A percentile compares a stretch with the other conserved stretches of the same genome.
Conservation (phyloP, 306 rosid genomes). For the Fragaria iinumae region DNA sequence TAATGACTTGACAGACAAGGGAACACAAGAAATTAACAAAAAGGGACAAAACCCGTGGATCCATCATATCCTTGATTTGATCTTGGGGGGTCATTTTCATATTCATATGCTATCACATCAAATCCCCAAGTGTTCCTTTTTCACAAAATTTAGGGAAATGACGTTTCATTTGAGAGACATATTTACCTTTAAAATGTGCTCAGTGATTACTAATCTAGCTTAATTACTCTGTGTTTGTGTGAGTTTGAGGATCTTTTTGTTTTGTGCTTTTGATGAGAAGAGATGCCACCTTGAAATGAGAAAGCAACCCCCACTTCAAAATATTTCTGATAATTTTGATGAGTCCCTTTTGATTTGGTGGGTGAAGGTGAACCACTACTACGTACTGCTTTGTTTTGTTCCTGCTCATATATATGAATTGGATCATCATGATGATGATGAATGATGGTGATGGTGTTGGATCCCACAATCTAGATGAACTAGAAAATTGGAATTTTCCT, state of each 20-base stretch:
- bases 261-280: slow-evolving; percentile 13
- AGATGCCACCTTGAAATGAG: slow-evolving; percentile 7
- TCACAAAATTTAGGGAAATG: slow-evolving; percentile 16
- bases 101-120: neutral
- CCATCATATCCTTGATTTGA: slow-evolving; percentile 13
- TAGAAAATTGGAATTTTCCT: neutral
- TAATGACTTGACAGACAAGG: slow-evolving; percentile 13
- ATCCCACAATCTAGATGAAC: slow-evolving; percentile 7
- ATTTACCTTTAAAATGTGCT: slow-evolving; percentile 6
- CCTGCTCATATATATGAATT: neutral
- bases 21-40: neutral
- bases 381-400: slow-evolving; percentile 2
- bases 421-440: neutral
- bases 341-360: slow-evolving; percentile 13
- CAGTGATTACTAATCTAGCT: neutral
- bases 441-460: neutral
- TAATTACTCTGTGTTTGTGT: too few relatives aligned
- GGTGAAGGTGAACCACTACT: slow-evolving; percentile 18
- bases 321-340: neutral
- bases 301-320: neutral
- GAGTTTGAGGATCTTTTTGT: slow-evolving; percentile 3
- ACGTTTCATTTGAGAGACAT: neutral
- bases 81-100: neutral
- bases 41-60: slow-evolving; percentile 20
- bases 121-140: neutral